Base-by-base conservation (phyloP, 208 protist genomes). In the Crithidia mellificae region DNA sequence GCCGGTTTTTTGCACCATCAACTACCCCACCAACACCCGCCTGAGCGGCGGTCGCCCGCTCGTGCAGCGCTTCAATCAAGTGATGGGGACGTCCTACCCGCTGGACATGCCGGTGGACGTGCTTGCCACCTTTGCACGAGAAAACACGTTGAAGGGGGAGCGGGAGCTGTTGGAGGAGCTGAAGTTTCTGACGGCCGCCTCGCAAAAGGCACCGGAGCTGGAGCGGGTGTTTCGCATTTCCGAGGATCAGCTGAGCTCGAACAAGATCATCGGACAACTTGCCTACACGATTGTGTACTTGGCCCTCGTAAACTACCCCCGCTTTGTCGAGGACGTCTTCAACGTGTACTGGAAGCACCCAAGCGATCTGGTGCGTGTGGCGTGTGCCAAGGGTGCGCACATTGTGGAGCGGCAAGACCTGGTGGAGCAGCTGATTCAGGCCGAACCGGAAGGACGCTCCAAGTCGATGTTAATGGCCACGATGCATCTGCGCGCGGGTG, bases 271-370 rank as follows among this genome's bases (percentile, higher is more conserved):
- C 66, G 91, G 91, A 5, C 87, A 94, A 70, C 77, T 96, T 9
- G 91, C 91, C 44, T 93, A 96, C 80, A 94, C 85, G 0, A 96
- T 96, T 58, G 77, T 96, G 30, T 94, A 96, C 52, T 74, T 96
- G 47, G 91, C 91, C 0, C 77, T 96, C 27, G 70, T 93, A 22
- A 89, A 84, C 71, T 88, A 92, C 63, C 49, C 68, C 5, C 77
- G 76, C 2, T 96, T 93, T 41, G 80, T 81, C n/a, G 84, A 92
- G 58, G 86, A 96, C 47, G 77, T 96, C 14, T 94, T 91, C 53
- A 52, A 87, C 2, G 78, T 85, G 43, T 93, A 91, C 71, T 77
- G 72, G 67, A 50, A 30, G 32, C 87, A 96, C 64, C 84, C 78
- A 15, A 92, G 85, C 70, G 90, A 96, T 61, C 56, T 96, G 22